Conservation (phyloP, 257 asterid species). For the Cruciata laevipes region DNA sequence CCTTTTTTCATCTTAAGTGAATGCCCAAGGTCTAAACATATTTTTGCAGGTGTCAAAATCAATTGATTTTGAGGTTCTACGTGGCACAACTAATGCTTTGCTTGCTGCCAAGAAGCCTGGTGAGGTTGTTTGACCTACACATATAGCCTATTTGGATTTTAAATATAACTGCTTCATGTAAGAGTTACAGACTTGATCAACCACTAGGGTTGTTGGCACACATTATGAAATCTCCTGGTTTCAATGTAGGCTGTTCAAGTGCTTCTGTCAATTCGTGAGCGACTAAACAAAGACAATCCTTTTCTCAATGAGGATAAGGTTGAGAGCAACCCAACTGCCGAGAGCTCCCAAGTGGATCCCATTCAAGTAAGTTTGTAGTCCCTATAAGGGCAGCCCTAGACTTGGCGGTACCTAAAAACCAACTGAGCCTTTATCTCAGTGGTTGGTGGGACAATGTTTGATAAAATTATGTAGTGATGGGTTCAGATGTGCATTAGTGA, state of each 20-base stretch:
- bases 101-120: constrained; percentile 70
- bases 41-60: constrained; percentile 54
- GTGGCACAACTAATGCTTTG: constrained; percentile 86
- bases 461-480: not conserved
- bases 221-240: not conserved
- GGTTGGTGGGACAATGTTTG: not conserved
- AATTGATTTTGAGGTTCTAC: constrained; percentile 67
- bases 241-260: constrained; percentile 57
- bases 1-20: not conserved
- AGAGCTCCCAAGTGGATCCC: constrained; percentile 49
- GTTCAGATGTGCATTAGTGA: not conserved
- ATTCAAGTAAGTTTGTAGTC: constrained; percentile 53
- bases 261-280: constrained; percentile 64
- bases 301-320: constrained; percentile 21
- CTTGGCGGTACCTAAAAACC: not conserved
- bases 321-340: constrained; percentile 23
- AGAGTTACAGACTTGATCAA: not conserved
- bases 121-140: constrained; percentile 51
- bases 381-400: not conserved
- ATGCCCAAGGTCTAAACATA: constrained; percentile 1
- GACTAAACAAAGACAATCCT: constrained; percentile 42
- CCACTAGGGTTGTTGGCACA: not conserved
- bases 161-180: not conserved
- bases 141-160: not conserved
- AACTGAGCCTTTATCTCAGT: not conserved